Conservation (phyloP, 1,139 yeast species). For the Lodderomyces oxycetoniae region DNA sequence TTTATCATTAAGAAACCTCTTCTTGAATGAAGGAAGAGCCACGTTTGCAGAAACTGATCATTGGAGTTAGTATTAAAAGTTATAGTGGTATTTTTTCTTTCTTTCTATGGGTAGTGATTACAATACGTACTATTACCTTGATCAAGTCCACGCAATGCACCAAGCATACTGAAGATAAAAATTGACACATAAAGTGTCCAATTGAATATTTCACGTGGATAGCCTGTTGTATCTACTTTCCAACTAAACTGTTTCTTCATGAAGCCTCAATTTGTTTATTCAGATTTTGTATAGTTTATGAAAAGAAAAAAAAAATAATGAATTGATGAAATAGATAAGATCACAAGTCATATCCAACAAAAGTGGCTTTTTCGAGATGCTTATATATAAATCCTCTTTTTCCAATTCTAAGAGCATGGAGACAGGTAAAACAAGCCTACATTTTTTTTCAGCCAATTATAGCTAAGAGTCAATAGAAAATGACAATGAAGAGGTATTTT, state of each 20-base stretch:
- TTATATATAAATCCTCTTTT: too few species aligned
- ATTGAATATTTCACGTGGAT: conserved; percentile 50
- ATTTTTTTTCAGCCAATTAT: neutral
- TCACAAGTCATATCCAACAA: too few species aligned
- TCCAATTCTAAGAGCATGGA: too few species aligned
- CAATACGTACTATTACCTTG: conserved; percentile 41
- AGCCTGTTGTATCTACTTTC: conserved; percentile 20
- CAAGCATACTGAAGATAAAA: conserved; percentile 52
- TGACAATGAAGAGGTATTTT: neutral
- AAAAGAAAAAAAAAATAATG: too few species aligned
- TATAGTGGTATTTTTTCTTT: neutral
- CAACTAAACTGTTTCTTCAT: conserved; percentile 1
- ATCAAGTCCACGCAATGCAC: conserved; percentile 58
- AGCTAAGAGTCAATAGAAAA: neutral
- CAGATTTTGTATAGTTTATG: too few species aligned
- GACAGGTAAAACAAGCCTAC: neutral
- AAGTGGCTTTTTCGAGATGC: too few species aligned
- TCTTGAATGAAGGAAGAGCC: conserved; percentile 28
- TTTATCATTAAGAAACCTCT: conserved; percentile 39
- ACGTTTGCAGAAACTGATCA: conserved; percentile 13
- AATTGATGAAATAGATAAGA: neutral
- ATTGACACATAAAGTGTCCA: conserved; percentile 42
- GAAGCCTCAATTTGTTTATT: neutral
- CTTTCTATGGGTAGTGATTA: too few species aligned
- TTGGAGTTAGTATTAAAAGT: neutral